Base-by-base conservation (phyloP, 2,329 filamentous ascomycete species). In the Ampelomyces quisqualis region DNA sequence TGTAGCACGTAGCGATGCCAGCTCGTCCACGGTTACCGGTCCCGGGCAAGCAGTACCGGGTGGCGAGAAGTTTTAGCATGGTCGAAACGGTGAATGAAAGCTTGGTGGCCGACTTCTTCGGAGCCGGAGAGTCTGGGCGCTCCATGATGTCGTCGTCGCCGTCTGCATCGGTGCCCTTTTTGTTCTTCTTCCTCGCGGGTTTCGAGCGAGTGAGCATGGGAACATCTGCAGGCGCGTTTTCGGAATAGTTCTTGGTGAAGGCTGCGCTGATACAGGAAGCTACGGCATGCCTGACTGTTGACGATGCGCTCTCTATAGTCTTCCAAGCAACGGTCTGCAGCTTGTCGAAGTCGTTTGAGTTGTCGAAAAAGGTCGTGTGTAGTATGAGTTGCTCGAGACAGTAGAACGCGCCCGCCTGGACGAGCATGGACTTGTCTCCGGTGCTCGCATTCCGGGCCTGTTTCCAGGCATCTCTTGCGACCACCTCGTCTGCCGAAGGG, bases 401-500 rank as follows among this genome's bases (percentile, higher is more conserved):
- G 51, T 82, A 82, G 59, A 87, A 94, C 7, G 88, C 86, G 41
- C 82, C 80, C 11, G 85, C 79, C 64, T 95, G 82, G 6, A 91
- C 90, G 22, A 95, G 77, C 2, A 82, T 77, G 3, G 89, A 87
- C 69, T 93, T 97, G 68, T 98, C 94, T 45, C 77, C 77, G 0
- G 82, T 77, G 19, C 86, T 86, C 54, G 86, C 79, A 67, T 78
- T 88, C 49, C 93, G 83, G 18, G 84, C 85, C 65, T 91, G 87
- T 69, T 96, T 98, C 89, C 90, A 97, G 11, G 94, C 81, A 65
- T 96, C 90, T 60, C 90, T 82, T n/a, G 87, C 87, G 24, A 90
- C 77, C 39, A 74, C 76, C 68, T 98, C 93, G 56, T 98, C 93
- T 57, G 91, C 77, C 45, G 88, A 89, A 4, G 77, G 76, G 40